Conservation (phyloP, 2,329 filamentous ascomycete species). For the Penicillium sp. region DNA sequence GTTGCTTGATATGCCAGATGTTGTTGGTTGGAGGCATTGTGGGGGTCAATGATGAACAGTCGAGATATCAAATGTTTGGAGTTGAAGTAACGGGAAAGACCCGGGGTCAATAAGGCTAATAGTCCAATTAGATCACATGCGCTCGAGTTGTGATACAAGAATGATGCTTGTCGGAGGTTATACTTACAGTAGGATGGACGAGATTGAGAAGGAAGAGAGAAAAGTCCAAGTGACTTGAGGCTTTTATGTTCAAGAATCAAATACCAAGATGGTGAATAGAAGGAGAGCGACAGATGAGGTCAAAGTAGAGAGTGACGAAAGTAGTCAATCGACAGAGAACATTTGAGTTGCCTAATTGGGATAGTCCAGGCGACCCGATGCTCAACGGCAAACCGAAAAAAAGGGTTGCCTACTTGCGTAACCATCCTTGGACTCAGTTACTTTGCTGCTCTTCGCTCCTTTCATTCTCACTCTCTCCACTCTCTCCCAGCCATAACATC, state of each 20-base stretch:
- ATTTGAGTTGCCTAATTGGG: slow-evolving; percentile 5
- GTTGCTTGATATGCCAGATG: slow-evolving; percentile 10
- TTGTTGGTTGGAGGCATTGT: slow-evolving; percentile 16
- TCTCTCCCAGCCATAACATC: slow-evolving; percentile 24
- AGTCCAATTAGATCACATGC: neutral
- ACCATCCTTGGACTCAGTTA: slow-evolving; percentile 5
- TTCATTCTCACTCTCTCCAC: neutral
- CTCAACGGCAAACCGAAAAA: neutral
- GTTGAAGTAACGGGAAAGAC: no score
- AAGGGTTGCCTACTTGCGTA: slow-evolving; percentile 9
- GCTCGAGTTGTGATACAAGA: neutral
- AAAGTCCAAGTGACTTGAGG: neutral
- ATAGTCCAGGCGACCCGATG: slow-evolving; percentile 7
- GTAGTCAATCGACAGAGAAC: neutral
- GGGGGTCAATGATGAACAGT: neutral
- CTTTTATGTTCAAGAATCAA: neutral
- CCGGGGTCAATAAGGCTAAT: neutral
- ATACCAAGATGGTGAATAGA: neutral
- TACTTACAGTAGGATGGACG: slow-evolving; percentile 1
- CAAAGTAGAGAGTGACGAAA: neutral
- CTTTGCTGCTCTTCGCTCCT: neutral
- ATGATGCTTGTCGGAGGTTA: neutral
- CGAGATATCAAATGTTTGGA: neutral
- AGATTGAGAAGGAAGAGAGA: neutral
- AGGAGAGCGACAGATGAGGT: neutral